Evolutionary conservation across 257 asterid species (phyloP).

Genomic region (Cynanchum wilfordii): DNA sequence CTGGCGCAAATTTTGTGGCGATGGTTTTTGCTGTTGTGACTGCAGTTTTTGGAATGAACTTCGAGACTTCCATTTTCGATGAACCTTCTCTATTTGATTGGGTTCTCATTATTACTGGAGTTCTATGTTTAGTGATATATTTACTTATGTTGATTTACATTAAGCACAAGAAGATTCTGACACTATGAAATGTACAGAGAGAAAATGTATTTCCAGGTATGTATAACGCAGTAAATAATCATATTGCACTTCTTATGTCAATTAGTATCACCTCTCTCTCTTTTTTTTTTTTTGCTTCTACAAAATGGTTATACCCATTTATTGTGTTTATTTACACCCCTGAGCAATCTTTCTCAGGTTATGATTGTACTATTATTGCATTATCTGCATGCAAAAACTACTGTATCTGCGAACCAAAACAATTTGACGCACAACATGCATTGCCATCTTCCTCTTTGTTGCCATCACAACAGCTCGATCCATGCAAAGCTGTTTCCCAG

Average conservation of each 20-base stretch:
- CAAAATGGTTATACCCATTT: background rate
- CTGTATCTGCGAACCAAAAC: slow-evolving; percentile 35
- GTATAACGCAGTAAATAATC: background rate
- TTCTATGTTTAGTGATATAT: slow-evolving; percentile 53
- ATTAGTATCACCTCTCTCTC: background rate
- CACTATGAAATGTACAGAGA: slow-evolving; percentile 33
- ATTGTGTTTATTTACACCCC: background rate
- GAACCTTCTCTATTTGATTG: slow-evolving; percentile 64
- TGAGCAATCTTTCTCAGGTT: background rate
- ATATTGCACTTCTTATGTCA: background rate
- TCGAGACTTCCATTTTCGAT: slow-evolving; percentile 52
- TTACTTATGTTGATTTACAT: slow-evolving; percentile 59
- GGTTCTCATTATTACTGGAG: slow-evolving; percentile 60
- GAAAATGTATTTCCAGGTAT: background rate
- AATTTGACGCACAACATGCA: slow-evolving; percentile 25
- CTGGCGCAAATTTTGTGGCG: slow-evolving; percentile 94
- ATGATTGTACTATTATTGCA: background rate
- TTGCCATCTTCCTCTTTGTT: slow-evolving; percentile 34
- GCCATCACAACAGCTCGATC: slow-evolving; percentile 21
- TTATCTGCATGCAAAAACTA: background rate
- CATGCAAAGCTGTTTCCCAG: slow-evolving; percentile 14
- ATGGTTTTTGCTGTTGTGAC: slow-evolving; percentile 83
- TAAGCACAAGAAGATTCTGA: slow-evolving; percentile 72
- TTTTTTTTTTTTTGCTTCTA: background rate
- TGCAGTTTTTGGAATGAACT: slow-evolving; percentile 93